Evolutionary conservation across 805 yeast species (phyloP).

Genomic region (Metschnikowia hibisci): DNA sequence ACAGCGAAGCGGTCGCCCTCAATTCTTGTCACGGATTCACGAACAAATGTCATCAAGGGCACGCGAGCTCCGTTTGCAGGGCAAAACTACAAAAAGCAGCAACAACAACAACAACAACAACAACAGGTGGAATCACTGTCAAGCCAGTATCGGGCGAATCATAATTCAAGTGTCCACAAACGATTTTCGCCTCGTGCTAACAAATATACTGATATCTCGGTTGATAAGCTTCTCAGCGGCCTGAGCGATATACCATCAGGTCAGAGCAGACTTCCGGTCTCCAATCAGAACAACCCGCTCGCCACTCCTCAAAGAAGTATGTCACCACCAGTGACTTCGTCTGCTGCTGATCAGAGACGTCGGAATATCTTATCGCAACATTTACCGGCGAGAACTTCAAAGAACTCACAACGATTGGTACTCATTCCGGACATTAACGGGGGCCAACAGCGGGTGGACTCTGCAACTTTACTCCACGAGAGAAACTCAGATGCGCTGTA

Average conservation of each 20-base stretch:
- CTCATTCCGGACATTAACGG: conserved; percentile 66
- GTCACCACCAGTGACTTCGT: conserved; percentile 20
- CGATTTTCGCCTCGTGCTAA: conserved; percentile 18
- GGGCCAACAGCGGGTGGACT: conserved; percentile 10
- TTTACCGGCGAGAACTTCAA: conserved; percentile 73
- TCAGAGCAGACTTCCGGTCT: conserved; percentile 44
- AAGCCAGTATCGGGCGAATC: conserved; percentile 11
- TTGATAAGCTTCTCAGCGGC: conserved; percentile 72
- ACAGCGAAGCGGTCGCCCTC: conserved; percentile 90
- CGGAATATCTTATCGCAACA: conserved; percentile 45
- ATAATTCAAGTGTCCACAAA: conserved; percentile 16
- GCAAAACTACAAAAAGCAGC: conserved; percentile 34
- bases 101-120: conserved; percentile 31
- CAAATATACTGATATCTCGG: conserved; percentile 73
- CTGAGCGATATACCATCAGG: conserved; percentile 89
- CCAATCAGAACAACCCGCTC: conserved; percentile 11
- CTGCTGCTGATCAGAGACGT: conserved; percentile 16
- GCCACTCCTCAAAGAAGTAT: conserved; percentile 17
- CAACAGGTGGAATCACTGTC: conserved; percentile 12
- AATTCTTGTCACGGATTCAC: conserved; percentile 84
- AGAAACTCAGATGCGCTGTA: conserved; percentile 19
- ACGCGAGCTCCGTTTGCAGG: conserved; percentile 82
- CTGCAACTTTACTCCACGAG: conserved; percentile 10
- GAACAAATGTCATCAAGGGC: conserved; percentile 50
- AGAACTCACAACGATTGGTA: conserved; percentile 80